A percentile compares a stretch with the other conserved stretches of the same genome.
Conservation (phyloP, 2,329 filamentous ascomycete species). For the Fusarium cyanostomum region DNA sequence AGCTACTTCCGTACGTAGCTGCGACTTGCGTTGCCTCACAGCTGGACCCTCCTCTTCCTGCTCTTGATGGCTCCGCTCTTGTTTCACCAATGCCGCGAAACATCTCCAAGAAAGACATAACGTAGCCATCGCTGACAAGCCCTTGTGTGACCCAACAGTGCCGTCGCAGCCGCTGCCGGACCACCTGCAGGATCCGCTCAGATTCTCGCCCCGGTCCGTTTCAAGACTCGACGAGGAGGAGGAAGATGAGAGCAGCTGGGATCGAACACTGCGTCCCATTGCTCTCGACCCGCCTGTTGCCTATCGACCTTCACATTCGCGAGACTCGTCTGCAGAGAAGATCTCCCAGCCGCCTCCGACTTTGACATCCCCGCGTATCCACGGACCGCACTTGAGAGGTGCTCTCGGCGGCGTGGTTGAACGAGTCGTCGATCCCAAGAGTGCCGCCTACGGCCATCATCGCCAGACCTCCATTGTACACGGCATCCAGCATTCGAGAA, state of each 20-base stretch:
- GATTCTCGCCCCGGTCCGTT: slow-evolving; percentile 61
- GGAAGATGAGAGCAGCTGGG: slow-evolving; percentile 60
- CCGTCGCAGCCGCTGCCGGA: slow-evolving; percentile 69
- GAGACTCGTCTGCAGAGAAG: slow-evolving; percentile 68
- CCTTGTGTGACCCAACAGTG: slow-evolving; percentile 53
- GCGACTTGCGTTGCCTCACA: slow-evolving; percentile 6
- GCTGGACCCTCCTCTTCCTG: slow-evolving; percentile 14
- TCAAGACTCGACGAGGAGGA: slow-evolving; percentile 64
- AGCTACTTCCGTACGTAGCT: background rate
- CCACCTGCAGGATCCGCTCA: slow-evolving; percentile 61
- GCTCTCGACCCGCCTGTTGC: slow-evolving; percentile 53
- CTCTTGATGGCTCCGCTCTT: slow-evolving; percentile 21
- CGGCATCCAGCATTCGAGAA: slow-evolving; percentile 91
- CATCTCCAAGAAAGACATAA: slow-evolving; percentile 24
- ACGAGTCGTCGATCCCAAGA: slow-evolving; percentile 64
- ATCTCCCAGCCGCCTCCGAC: slow-evolving; percentile 47
- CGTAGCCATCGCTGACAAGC: slow-evolving; percentile 35
- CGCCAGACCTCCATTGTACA: slow-evolving; percentile 97
- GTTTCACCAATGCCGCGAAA: slow-evolving; percentile 34
- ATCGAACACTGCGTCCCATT: slow-evolving; percentile 60
- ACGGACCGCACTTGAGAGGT: slow-evolving; percentile 53
- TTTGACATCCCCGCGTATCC: slow-evolving; percentile 52
- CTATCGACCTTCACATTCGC: slow-evolving; percentile 60
- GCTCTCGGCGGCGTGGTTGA: slow-evolving; percentile 57
- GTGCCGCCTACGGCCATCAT: slow-evolving; percentile 80